Conservation (phyloP, 2,329 filamentous ascomycete species). For the Arthrobotrys musiformis region DNA sequence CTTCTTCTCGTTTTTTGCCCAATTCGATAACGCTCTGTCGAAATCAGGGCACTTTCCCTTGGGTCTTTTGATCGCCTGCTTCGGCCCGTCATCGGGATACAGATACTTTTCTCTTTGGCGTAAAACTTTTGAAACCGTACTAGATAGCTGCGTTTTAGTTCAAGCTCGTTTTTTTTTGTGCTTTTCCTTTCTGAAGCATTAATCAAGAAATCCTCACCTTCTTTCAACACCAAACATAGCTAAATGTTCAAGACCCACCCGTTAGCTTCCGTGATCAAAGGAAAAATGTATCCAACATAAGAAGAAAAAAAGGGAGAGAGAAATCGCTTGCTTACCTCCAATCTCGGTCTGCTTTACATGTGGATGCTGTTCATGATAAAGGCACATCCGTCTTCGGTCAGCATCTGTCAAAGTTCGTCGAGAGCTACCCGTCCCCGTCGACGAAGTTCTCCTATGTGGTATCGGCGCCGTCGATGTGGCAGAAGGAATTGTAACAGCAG, state of each 20-base stretch:
- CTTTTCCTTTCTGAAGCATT: slow-evolving; percentile 1
- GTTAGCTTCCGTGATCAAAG: slow-evolving; percentile 38
- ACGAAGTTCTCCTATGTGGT: slow-evolving; percentile 67
- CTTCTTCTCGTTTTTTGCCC: slow-evolving; percentile 82
- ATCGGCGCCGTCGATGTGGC: slow-evolving; percentile 69
- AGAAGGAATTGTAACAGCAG: slow-evolving; percentile 62
- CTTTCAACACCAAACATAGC: slow-evolving; percentile 94
- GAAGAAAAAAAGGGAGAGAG: not conserved
- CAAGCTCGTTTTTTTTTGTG: not conserved
- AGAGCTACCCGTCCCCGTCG: slow-evolving; percentile 71
- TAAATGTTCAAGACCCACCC: slow-evolving; percentile 60
- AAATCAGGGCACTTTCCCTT: slow-evolving; percentile 92
- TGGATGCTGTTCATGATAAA: slow-evolving; percentile 90
- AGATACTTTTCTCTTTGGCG: slow-evolving; percentile 95
- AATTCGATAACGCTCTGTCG: slow-evolving; percentile 87
- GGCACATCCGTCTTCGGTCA: slow-evolving; percentile 91
- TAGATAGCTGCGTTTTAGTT: slow-evolving; percentile 64
- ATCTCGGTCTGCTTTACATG: slow-evolving; percentile 95
- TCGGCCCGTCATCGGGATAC: slow-evolving; percentile 79
- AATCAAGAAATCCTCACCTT: slow-evolving; percentile 73
- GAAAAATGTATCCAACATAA: not conserved
- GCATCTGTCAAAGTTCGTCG: slow-evolving; percentile 90
- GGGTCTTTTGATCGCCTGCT: slow-evolving; percentile 80
- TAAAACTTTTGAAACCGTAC: slow-evolving; percentile 98
- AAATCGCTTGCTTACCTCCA: slow-evolving; percentile 71